Percentiles rank a stretch among this genome's conserved stretches.
Evolutionary conservation across 2,329 filamentous ascomycete species (phyloP).

Genomic region (Scedosporium minutisporum): DNA sequence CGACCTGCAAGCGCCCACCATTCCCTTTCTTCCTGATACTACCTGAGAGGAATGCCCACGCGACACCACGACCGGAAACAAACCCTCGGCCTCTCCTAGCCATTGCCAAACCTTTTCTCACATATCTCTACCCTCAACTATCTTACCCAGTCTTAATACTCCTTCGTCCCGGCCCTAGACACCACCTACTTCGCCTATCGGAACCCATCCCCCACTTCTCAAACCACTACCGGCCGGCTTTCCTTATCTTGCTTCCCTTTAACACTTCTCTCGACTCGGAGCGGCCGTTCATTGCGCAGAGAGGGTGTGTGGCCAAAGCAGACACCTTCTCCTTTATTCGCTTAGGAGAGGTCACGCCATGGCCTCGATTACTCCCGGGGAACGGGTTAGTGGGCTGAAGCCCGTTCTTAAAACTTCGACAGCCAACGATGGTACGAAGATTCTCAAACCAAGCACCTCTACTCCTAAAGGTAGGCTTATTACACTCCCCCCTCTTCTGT

Average conservation of each 20-base stretch:
- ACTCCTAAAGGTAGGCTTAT: background rate
- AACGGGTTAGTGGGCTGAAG: slow-evolving; percentile 1
- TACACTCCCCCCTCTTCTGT: background rate
- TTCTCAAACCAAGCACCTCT: background rate
- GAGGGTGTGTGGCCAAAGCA: background rate
- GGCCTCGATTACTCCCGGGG: background rate
- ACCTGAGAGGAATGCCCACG: background rate
- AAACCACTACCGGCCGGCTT: background rate
- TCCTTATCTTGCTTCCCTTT: background rate
- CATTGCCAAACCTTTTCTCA: background rate
- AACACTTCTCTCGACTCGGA: background rate
- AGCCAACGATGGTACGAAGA: background rate
- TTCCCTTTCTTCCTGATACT: background rate
- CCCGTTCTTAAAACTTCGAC: background rate
- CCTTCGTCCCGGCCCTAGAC: background rate
- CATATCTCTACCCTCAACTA: background rate
- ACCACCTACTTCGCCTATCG: background rate
- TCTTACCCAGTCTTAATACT: background rate
- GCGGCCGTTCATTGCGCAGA: background rate
- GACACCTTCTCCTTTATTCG: background rate
- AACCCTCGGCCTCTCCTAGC: background rate
- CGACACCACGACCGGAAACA: background rate
- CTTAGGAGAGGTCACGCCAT: background rate
- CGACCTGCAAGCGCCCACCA: background rate
- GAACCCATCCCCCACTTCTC: background rate